phyloP scores from a whole-genome alignment of 225 moss, liverwort and hornwort genomes.

The Climacium dendroides region DNA sequence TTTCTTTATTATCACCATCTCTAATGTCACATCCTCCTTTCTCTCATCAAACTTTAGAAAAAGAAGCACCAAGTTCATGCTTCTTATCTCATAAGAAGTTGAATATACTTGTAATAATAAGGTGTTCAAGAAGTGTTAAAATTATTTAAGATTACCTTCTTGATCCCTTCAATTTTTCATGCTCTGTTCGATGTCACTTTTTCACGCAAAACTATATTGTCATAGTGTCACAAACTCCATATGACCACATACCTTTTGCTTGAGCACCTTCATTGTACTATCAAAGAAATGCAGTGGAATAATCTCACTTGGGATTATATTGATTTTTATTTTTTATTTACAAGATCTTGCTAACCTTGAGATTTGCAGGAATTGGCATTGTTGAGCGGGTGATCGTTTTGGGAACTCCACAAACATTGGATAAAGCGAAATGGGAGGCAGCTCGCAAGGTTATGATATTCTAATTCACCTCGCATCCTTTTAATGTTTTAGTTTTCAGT shows the following conservation, averaged over 20 bases:
- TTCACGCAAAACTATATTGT: too few relatives aligned
- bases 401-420: conserved; percentile 63
- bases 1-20: neutral
- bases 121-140: neutral
- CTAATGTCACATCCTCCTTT: neutral
- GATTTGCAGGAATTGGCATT: conserved; percentile 47
- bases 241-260: neutral
- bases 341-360: neutral
- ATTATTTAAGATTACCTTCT: neutral
- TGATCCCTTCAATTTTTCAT: neutral
- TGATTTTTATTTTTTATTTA: neutral
- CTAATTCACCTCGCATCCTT: neutral
- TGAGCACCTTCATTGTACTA: neutral
- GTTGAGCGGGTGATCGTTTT: conserved; percentile 84
- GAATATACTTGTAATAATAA: neutral
- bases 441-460: conserved; percentile 53
- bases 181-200: too few relatives aligned
- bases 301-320: neutral
- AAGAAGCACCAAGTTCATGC: too few relatives aligned
- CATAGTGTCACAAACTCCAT: neutral
- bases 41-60: neutral
- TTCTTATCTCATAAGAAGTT: neutral
- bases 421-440: conserved; percentile 52
- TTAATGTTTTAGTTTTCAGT: neutral
- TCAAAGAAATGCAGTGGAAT: neutral